These are phyloP conservation scores for Pachyrhizus erosus DNA, from an alignment of 306 rosid genomes.

Conservation along the genomic window DNA sequence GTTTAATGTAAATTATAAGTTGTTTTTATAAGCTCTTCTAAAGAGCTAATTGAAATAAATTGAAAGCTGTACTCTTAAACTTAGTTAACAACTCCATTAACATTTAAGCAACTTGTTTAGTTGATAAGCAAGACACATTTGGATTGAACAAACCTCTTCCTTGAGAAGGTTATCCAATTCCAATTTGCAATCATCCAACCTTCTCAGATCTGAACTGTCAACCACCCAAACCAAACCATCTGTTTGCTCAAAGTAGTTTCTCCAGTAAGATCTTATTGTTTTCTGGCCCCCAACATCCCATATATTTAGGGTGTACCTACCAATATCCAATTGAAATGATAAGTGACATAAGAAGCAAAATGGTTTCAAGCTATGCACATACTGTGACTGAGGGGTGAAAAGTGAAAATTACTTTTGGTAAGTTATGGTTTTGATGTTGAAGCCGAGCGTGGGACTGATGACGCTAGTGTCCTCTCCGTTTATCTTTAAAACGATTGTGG, in stretches of 20 bases:
- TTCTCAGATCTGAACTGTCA: slow-evolving; percentile 85
- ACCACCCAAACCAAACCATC: slow-evolving; percentile 96
- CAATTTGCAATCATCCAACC: slow-evolving; percentile 89
- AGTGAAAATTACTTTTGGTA: slow-evolving; percentile 65
- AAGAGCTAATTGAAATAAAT: no score
- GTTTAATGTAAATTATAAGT: no score
- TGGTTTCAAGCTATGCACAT: background rate
- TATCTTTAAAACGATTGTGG: slow-evolving; percentile 89
- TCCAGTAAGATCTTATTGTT: slow-evolving; percentile 92
- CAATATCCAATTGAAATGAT: background rate
- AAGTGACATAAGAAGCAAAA: background rate
- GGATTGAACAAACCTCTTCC: slow-evolving; percentile 70
- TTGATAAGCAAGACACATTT: background rate
- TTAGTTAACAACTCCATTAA: background rate
- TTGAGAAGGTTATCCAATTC: slow-evolving; percentile 88
- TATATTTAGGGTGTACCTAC: slow-evolving; percentile 82
- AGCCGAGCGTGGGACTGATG: slow-evolving; percentile 94
- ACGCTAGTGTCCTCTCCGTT: slow-evolving; percentile 95
- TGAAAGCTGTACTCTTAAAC: background rate
- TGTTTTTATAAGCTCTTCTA: no score
- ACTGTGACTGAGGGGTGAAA: background rate
- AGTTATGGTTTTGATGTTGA: slow-evolving; percentile 90
- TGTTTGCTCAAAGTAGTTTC: slow-evolving; percentile 93
- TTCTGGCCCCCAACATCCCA: slow-evolving; percentile 95
- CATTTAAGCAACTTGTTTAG: slow-evolving; percentile 5